Evolutionary conservation across 2,329 filamentous ascomycete species (phyloP), one percentile per base, ranked within the genome.

Genomic region (Xylariaceae sp.): DNA sequence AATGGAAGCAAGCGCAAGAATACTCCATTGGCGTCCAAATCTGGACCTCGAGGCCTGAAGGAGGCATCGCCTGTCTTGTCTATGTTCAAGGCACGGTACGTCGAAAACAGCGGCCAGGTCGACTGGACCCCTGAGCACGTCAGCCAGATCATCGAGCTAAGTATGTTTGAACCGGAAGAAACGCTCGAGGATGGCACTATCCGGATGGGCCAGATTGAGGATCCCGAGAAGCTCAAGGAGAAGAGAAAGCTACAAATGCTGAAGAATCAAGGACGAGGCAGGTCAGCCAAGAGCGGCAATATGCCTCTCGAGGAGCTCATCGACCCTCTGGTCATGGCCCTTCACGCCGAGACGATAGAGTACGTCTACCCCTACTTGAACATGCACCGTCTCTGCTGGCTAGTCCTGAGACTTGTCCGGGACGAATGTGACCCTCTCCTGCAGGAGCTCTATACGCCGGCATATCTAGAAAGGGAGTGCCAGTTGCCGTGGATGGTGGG

Each of bases 351-450:
- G 56, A 52, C 65, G 0, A 3, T 70, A 1, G 70, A 74, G 55
- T 49, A 75, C 3, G 58, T 61, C 0, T 73, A 76, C 48, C 72
- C 75, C n/a, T 74, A 74, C 51, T 57, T 75, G 32, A 11, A 45
- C 4, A 60, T 78, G 55, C 76, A 77, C 57, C 68, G 69, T 2
- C 51, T 54, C 30, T 73, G 70, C 64, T 78, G 73, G 73, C 56
- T 55, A 11, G 46, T 74, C 2, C 67, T 78, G 7, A 64, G 68
- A 2, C 29, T 41, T 1, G 57, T 75, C 3, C 67, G 66, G 7
- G 59, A 71, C 2, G 52, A 53, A 2, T 71, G 69, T 46, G 64
- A 70, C 12, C 46, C 64, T 0, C 7, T 67, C 0, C 64, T 78
- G 6, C 56, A 60, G 12, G 30, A 68, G n/a, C 58, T 71, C 6